Conservation (phyloP, 495 filamentous ascomycete genomes). For the Evernia prunastri region DNA sequence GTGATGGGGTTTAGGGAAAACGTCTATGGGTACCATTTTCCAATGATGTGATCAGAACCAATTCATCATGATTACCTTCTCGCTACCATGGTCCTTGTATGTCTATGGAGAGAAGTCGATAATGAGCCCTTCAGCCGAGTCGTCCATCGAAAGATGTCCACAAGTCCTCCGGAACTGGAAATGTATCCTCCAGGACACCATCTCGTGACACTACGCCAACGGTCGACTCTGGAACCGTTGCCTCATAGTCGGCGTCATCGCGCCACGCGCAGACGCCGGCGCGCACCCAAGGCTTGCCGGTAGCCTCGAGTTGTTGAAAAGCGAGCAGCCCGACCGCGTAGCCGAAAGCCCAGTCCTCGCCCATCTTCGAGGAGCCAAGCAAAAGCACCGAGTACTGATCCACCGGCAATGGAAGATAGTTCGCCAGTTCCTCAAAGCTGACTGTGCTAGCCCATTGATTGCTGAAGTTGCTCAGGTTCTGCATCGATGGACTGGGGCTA, state of each 20-base stretch:
- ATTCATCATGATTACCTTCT: too few relatives aligned
- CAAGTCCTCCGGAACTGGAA: neutral
- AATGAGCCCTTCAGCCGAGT: neutral
- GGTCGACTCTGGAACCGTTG: too few relatives aligned
- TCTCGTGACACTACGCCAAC: neutral
- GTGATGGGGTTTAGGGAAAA: too few relatives aligned
- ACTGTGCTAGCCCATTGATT: neutral
- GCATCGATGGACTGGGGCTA: neutral
- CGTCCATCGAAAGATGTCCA: neutral
- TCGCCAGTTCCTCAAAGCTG: neutral
- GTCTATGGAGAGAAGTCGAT: neutral
- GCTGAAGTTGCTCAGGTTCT: neutral
- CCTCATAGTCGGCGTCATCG: neutral
- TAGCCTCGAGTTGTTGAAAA: neutral
- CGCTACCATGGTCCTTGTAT: too few relatives aligned
- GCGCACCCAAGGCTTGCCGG: neutral
- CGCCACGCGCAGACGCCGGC: neutral
- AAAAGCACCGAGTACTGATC: neutral
- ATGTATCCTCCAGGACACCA: neutral
- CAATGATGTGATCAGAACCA: too few relatives aligned
- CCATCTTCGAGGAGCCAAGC: neutral
- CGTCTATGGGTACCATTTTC: too few relatives aligned
- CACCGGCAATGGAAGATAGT: neutral
- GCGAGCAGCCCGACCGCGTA: neutral
- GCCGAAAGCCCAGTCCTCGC: neutral